Evolutionary conservation across 805 yeast species (phyloP), one percentile per base, ranked within the genome.

Genomic region (Tetrapisispora phaffii): DNA sequence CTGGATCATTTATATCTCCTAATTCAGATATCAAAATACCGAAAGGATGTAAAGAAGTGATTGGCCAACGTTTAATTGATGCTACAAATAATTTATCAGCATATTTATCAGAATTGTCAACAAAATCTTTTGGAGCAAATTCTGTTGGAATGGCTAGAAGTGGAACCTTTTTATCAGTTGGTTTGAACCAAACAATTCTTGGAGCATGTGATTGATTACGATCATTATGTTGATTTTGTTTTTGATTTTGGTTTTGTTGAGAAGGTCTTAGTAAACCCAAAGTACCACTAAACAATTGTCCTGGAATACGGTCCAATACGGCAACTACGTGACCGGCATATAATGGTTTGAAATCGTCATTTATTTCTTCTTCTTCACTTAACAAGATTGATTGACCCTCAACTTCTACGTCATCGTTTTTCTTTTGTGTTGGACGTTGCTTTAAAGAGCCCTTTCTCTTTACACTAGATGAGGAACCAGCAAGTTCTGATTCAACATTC

Each of bases 261-360:
- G 97, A 93, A 3, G 98, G 98, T 64, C 98, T 80, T 54, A 93
- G 74, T 42, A 93, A 70, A 0, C 97, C 97, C 50, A 93, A 71
- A 7, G 97, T 88, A 52, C 98, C 97, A 31, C 95, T 80, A 60
- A 93, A 93, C 45, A 89, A 73, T 63, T 93, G 98, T 20, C 97
- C 97, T 0, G 97, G 96, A 48, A 89, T 88, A 65, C 98, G 82
- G 62, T 93, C 98, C 52, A 93, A 84, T 24, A 93, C 96, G 1
- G 98, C 98, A 51, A 93, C 97, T 45, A 93, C 95, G 59, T 93
- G 98, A 20, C 98, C 98, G 0, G 97, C 97, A 57, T 90, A 93
- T 43, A 93, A 71, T 7, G 98, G 98, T 62, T 86, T 89, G 54
- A 79, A 79, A 37, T 86, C 95, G 60, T 90, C 97, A 57, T 82